Evolutionary conservation across 2,329 filamentous ascomycete species (phyloP).

Genomic region (Colletotrichum lentis): DNA sequence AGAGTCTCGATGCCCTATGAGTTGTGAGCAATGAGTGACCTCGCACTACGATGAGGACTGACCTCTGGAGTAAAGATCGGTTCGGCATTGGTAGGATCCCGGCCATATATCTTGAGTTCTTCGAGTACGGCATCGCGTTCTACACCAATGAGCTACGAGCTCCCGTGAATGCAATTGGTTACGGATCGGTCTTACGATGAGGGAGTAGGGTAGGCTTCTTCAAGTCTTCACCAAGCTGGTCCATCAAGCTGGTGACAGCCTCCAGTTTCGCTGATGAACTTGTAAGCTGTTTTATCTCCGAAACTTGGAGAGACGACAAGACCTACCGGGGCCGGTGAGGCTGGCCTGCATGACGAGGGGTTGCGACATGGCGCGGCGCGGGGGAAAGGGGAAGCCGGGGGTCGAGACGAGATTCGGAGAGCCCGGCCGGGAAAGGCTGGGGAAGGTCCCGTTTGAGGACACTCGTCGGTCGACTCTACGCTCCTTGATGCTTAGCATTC

Average conservation of each 20-base stretch:
- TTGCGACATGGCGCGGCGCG: slow-evolving; percentile 30
- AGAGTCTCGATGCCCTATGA: slow-evolving; percentile 77
- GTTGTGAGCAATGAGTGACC: slow-evolving; percentile 26
- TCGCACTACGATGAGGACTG: slow-evolving; percentile 42
- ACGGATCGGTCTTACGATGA: slow-evolving; percentile 46
- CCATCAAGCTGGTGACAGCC: slow-evolving; percentile 71
- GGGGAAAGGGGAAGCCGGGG: not conserved
- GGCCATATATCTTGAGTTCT: slow-evolving; percentile 80
- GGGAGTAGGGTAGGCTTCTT: slow-evolving; percentile 63
- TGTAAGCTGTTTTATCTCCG: slow-evolving; percentile 32
- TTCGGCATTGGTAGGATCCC: slow-evolving; percentile 74
- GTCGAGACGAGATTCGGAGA: not conserved
- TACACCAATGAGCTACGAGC: slow-evolving; percentile 60
- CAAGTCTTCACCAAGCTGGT: slow-evolving; percentile 69
- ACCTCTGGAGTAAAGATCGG: slow-evolving; percentile 86
- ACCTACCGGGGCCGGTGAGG: slow-evolving; percentile 28
- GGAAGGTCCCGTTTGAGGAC: slow-evolving; percentile 6
- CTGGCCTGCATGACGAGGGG: slow-evolving; percentile 27
- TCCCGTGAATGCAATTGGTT: slow-evolving; percentile 68
- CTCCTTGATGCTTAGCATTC: slow-evolving; percentile 26
- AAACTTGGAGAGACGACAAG: not conserved
- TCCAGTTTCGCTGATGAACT: slow-evolving; percentile 67
- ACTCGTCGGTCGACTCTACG: slow-evolving; percentile 1
- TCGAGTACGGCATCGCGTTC: slow-evolving; percentile 70
- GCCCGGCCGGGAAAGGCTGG: not conserved